Percentiles rank a stretch among this genome's conserved stretches.
Evolutionary conservation across 2,329 filamentous ascomycete species (phyloP).

Genomic region (Penicillium sp.): DNA sequence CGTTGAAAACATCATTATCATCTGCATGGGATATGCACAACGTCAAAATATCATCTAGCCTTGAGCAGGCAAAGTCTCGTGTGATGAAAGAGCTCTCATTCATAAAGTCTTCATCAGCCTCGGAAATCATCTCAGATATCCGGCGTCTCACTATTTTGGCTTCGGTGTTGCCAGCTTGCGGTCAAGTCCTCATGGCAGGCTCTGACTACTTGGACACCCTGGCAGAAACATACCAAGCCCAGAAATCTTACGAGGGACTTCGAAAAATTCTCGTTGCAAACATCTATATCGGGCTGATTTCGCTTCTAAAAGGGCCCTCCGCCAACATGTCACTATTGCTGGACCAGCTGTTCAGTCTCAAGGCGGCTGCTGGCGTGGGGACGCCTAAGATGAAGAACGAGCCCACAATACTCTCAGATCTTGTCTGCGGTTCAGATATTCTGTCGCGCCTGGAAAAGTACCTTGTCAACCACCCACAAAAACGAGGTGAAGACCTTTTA

Average conservation of each 20-base stretch:
- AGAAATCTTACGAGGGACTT: constrained; percentile 54
- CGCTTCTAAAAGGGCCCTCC: constrained; percentile 60
- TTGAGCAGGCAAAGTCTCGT: constrained; percentile 34
- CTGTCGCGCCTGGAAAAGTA: constrained; percentile 45
- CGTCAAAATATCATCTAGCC: constrained; percentile 29
- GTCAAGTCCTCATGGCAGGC: constrained; percentile 66
- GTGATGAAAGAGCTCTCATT: constrained; percentile 30
- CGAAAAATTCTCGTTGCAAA: constrained; percentile 65
- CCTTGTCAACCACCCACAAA: constrained; percentile 32
- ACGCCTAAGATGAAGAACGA: constrained; percentile 36
- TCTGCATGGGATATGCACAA: constrained; percentile 41
- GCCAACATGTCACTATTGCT: constrained; percentile 69
- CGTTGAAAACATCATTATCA: constrained; percentile 49
- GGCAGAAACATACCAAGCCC: constrained; percentile 41
- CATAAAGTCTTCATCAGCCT: constrained; percentile 7
- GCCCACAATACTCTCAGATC: constrained; percentile 66
- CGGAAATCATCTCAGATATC: constrained; percentile 25
- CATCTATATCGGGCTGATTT: constrained; percentile 67
- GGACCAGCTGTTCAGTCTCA: constrained; percentile 78
- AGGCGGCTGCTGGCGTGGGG: constrained; percentile 62
- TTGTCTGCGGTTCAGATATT: constrained; percentile 75
- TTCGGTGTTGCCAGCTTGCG: constrained; percentile 41
- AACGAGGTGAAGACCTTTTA: constrained; percentile 39
- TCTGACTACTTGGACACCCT: constrained; percentile 83
- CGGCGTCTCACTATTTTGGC: constrained; percentile 38